Evolutionary conservation across 2,329 filamentous ascomycete species (phyloP).

Genomic region (Fusarium dlaminii): DNA sequence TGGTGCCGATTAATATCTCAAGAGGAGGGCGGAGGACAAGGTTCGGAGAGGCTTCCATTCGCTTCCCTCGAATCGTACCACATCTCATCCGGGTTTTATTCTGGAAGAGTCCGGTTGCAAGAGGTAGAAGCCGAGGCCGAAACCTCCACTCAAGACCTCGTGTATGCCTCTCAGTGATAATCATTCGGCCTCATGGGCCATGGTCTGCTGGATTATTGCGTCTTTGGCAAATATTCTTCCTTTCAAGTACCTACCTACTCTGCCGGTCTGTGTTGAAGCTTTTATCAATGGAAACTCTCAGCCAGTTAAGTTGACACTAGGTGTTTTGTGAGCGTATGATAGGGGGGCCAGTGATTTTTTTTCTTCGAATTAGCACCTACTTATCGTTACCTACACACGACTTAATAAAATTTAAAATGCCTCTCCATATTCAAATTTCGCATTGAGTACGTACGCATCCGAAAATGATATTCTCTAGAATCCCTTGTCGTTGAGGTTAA

Average conservation of each 20-base stretch:
- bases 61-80: constrained; percentile 27
- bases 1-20: background rate
- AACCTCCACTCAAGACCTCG: constrained; percentile 14
- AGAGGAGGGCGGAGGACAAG: background rate
- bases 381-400: background rate
- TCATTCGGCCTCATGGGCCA: background rate
- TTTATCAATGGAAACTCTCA: background rate
- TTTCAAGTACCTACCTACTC: background rate
- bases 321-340: background rate
- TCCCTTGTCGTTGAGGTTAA: background rate
- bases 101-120: constrained; percentile 5
- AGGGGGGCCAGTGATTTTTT: background rate
- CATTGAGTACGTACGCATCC: background rate
- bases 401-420: too few species aligned
- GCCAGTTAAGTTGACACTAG: background rate
- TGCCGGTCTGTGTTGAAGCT: background rate
- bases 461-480: background rate
- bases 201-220: background rate
- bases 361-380: background rate
- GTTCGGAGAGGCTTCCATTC: constrained; percentile 21
- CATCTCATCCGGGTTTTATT: background rate
- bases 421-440: background rate
- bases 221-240: background rate
- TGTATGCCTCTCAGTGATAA: background rate
- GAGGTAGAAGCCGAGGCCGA: background rate